Conservation (phyloP, 495 filamentous ascomycete genomes). For the Penicillium tannophilum region DNA sequence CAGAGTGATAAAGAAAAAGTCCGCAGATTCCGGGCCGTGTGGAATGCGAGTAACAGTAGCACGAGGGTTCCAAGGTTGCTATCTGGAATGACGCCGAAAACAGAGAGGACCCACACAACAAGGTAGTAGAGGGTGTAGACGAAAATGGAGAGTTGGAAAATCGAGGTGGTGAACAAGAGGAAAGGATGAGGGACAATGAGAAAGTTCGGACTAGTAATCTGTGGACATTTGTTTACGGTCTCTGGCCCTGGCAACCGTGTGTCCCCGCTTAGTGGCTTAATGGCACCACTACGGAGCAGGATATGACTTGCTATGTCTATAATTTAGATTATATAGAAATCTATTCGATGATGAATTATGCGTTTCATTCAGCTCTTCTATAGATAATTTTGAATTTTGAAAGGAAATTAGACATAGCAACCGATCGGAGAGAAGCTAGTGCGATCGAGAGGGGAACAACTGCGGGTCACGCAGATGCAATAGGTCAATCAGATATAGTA, state of each 20-base stretch:
- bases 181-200: neutral
- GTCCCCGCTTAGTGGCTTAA: neutral
- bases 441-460: slow-evolving; percentile 1
- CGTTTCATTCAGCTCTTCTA: neutral
- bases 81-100: slow-evolving; percentile 47
- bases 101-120: slow-evolving; percentile 13
- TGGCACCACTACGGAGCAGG: too few species aligned
- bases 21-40: slow-evolving; percentile 20
- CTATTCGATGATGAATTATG: neutral
- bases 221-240: slow-evolving; percentile 3
- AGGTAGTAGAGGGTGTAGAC: neutral
- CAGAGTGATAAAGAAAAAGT: slow-evolving; percentile 17
- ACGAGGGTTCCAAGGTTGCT: slow-evolving; percentile 42
- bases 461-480: slow-evolving; percentile 17
- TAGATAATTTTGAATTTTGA: neutral
- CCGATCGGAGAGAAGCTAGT: neutral
- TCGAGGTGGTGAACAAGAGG: neutral
- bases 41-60: slow-evolving; percentile 35
- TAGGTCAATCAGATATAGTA: slow-evolving; percentile 1
- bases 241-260: neutral
- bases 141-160: slow-evolving; percentile 4
- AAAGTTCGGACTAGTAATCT: neutral
- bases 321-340: neutral
- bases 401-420: neutral
- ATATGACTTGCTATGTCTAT: neutral